Percentiles rank a stretch among this genome's conserved stretches.
phyloP scores from a whole-genome alignment of 805 yeast species.

The Suhomyces emberorum region DNA sequence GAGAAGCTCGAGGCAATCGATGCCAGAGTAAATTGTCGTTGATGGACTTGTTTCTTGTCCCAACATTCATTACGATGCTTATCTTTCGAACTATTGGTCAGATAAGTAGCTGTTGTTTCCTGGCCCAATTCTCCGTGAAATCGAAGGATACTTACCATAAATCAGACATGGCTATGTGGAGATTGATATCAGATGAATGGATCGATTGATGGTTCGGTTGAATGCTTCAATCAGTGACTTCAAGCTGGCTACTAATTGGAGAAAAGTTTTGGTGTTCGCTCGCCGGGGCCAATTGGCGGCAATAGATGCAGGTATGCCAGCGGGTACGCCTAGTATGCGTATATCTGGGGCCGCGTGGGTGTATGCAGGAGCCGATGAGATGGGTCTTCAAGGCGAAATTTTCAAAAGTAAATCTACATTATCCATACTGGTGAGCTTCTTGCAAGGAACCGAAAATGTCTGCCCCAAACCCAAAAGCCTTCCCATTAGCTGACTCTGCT shows the following conservation, averaged over 20 bases:
- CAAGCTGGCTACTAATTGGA: not conserved
- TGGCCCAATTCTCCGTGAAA: too few species aligned
- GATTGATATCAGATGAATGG: slow-evolving; percentile 1
- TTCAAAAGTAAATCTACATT: not conserved
- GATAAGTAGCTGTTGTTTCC: too few species aligned
- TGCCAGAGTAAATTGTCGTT: too few species aligned
- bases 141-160: slow-evolving; percentile 62
- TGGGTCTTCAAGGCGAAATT: not conserved
- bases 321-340: not conserved
- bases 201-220: slow-evolving; percentile 5
- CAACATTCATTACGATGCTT: too few species aligned
- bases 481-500: slow-evolving; percentile 96
- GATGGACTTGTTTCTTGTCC: too few species aligned
- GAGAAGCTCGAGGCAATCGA: too few species aligned
- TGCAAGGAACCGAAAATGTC: slow-evolving; percentile 55
- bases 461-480: slow-evolving; percentile 95
- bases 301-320: not conserved
- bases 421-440: slow-evolving; percentile 23
- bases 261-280: slow-evolving; percentile 4
- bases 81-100: too few species aligned
- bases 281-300: slow-evolving; percentile 5
- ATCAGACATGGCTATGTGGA: slow-evolving; percentile 54
- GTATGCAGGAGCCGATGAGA: slow-evolving; percentile 4
- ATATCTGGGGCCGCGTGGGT: not conserved
- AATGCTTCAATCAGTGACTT: slow-evolving; percentile 1